Evolutionary conservation across 352 stramenopile species (phyloP), one percentile per base, ranked within the genome.

Genomic region (Phytophthora foliorum): DNA sequence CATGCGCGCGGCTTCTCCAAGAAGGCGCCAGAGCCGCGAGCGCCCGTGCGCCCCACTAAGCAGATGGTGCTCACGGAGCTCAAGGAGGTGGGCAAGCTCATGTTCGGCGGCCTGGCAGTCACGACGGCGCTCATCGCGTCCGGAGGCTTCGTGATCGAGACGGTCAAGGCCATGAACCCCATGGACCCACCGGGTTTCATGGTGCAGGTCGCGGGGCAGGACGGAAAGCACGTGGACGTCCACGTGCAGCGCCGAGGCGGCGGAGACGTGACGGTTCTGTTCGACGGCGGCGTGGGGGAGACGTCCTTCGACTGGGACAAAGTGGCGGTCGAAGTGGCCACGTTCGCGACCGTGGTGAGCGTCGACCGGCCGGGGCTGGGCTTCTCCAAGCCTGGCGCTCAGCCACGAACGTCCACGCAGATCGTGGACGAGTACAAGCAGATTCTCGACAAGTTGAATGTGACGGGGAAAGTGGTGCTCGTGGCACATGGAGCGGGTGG

Each of bases 301-400:
- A 91, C 87, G 17, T 92, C 82, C 31, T 95, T 95, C 63, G 87
- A 95, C 63, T 95, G 85, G 82, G 85, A 92, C 50, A 93, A 95
- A 61, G 83, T 94, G 49, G 70, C 72, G 2, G 66, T 66, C 16
- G 51, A 89, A 36, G 70, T 91, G 36, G 69, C 67, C 13, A 42
- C 65, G 41, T 90, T 90, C 34, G 83, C 84, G n/a, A 69, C 65
- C 14, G 84, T 93, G 7, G 58, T 95, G 21, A 73, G 67, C 29
- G 86, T 95, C 3, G 87, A 95, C 48, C 85, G 87, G 4, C 87
- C 87, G 6, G 87, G 85, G n/a, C 62, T 95, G 17, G 87, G 78
- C 19, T 95, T 92, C 55, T 95, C 87, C 16, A 75, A 74, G 27
- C 72, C 78, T 17, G 74, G 76, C 17, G 56, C 45, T 14, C 46